phyloP scores from a whole-genome alignment of 2,329 filamentous ascomycete genomes.

The Ophiostoma perfectum region DNA sequence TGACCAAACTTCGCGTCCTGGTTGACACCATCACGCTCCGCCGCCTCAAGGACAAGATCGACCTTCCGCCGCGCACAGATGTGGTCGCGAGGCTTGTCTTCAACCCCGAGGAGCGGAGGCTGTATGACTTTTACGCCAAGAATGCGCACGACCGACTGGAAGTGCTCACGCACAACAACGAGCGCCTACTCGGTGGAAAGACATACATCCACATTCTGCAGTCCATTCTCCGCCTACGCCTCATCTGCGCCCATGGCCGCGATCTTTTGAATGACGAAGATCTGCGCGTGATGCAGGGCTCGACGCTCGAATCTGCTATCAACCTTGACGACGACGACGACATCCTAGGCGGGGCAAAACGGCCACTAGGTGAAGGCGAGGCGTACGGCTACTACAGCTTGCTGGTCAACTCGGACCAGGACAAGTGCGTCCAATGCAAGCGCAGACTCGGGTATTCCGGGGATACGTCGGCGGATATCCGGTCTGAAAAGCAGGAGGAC shows the following conservation, averaged over 20 bases:
- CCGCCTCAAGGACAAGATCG: conserved; percentile 84
- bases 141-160: conserved; percentile 76
- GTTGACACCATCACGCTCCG: conserved; percentile 93
- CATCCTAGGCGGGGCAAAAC: conserved; percentile 38
- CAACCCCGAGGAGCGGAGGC: conserved; percentile 62
- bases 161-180: conserved; percentile 61
- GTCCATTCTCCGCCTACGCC: conserved; percentile 79
- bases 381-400: conserved; percentile 82
- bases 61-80: conserved; percentile 70
- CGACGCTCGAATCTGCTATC: conserved; percentile 80
- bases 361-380: conserved; percentile 59
- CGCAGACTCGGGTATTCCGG: conserved; percentile 55
- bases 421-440: conserved; percentile 66
- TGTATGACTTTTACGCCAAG: conserved; percentile 81
- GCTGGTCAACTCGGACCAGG: conserved; percentile 74
- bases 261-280: conserved; percentile 84
- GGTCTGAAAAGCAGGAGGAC: conserved; percentile 56
- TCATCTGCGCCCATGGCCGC: conserved; percentile 90
- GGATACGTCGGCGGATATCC: conserved; percentile 38
- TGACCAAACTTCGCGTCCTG: conserved; percentile 78
- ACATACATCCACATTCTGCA: conserved; percentile 93
- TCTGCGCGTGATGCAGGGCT: conserved; percentile 69
- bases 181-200: conserved; percentile 68
- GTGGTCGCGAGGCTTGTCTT: conserved; percentile 70
- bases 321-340: conserved; percentile 77